Evolutionary conservation across 257 asterid genomes (phyloP).

Genomic region (Nicotiana sylvestris): DNA sequence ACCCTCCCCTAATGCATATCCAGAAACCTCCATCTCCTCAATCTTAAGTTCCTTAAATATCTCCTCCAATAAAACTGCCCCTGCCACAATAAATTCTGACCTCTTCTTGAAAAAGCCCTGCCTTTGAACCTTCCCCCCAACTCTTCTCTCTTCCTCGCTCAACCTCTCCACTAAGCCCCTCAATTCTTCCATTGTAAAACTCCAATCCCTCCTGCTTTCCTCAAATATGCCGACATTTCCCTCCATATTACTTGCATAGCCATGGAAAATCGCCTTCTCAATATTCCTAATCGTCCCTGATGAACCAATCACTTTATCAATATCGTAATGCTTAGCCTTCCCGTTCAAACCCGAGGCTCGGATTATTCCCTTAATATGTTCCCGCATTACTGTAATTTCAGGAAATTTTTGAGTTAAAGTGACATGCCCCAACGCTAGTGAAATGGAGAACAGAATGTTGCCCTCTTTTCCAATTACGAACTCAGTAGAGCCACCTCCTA

Average conservation of each 20-base stretch:
- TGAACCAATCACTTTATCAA: constrained; percentile 61
- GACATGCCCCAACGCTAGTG: constrained; percentile 67
- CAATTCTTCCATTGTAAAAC: constrained; percentile 53
- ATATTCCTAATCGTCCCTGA: constrained; percentile 73
- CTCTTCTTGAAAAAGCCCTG: constrained; percentile 45
- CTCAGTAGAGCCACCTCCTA: constrained; percentile 89
- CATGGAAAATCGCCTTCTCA: constrained; percentile 53
- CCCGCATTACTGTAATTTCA: constrained; percentile 40
- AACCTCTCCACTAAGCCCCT: constrained; percentile 45
- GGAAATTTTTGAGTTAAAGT: constrained; percentile 44
- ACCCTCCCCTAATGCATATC: constrained; percentile 73
- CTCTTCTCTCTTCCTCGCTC: constrained; percentile 37
- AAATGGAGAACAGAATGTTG: constrained; percentile 39
- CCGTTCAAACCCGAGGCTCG: constrained; percentile 39
- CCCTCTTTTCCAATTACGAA: constrained; percentile 56
- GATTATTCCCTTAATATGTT: constrained; percentile 36
- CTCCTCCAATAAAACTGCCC: constrained; percentile 61
- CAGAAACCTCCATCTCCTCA: constrained; percentile 67
- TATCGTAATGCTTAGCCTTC: constrained; percentile 37
- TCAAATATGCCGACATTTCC: constrained; percentile 32
- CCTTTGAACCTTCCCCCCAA: constrained; percentile 37
- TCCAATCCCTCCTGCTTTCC: constrained; percentile 57
- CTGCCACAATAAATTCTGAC: constrained; percentile 59
- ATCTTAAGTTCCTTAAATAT: constrained; percentile 50
- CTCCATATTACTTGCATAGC: constrained; percentile 36